Conservation (phyloP, 768 basidiomycete genomes). For the Chalciporus piperatus region DNA sequence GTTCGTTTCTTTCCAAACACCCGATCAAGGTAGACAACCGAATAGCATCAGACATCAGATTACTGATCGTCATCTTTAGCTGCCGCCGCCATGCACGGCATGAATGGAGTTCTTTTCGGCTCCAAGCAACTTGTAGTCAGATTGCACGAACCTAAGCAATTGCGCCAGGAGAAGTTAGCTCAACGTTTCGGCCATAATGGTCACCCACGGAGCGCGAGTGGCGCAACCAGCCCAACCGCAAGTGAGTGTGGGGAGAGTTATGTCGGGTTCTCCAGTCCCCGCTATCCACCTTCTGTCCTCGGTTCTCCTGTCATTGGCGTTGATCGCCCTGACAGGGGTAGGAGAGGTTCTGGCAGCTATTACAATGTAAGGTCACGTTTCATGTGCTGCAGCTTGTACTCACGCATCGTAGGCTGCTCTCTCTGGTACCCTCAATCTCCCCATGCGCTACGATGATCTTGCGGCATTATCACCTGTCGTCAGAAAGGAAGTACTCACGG, state of each 20-base stretch:
- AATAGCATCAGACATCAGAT: not conserved
- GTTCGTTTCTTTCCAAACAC: constrained; percentile 83
- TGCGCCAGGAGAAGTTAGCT: constrained; percentile 87
- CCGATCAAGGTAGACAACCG: constrained; percentile 64
- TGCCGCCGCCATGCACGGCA: constrained; percentile 65
- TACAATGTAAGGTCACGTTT: constrained; percentile 56
- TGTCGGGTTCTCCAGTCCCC: constrained; percentile 72
- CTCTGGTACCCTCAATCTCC: constrained; percentile 72
- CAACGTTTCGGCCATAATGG: constrained; percentile 78
- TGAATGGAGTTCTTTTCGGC: constrained; percentile 76
- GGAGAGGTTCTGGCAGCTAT: constrained; percentile 84
- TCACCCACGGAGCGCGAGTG: constrained; percentile 77
- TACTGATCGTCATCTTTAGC: constrained; percentile 43
- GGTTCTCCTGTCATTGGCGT: constrained; percentile 54
- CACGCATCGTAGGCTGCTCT: constrained; percentile 62
- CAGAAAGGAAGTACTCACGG: constrained; percentile 80
- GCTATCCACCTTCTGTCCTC: constrained; percentile 47
- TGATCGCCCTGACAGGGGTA: constrained; percentile 61
- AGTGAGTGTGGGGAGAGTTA: constrained; percentile 81
- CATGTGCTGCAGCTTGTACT: constrained; percentile 4
- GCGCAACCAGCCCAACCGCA: constrained; percentile 80
- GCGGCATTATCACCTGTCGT: constrained; percentile 82
- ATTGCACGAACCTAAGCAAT: constrained; percentile 86
- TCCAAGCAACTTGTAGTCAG: constrained; percentile 81
- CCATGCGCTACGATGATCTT: constrained; percentile 87